Percentiles rank a stretch among this genome's conserved stretches.
These are phyloP conservation scores for Rhodofomes roseus DNA, from an alignment of 1,284 basidiomycete species.

Conservation along the genomic window DNA sequence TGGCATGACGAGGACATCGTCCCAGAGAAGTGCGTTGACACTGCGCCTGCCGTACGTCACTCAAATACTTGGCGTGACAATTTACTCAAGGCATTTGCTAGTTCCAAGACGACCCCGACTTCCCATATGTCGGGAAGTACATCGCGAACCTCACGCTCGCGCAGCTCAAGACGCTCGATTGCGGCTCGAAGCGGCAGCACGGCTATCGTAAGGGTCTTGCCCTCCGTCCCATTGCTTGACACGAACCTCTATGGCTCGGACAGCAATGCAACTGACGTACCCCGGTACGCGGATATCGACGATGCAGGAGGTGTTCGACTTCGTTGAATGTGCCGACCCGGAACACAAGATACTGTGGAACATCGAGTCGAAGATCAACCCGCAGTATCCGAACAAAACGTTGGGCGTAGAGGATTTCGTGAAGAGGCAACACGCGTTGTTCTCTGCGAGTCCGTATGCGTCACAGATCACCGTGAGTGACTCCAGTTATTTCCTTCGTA, in stretches of 20 bases:
- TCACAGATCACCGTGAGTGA: constrained; percentile 55
- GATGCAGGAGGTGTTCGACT: constrained; percentile 69
- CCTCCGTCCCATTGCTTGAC: neutral
- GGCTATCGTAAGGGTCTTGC: constrained; percentile 51
- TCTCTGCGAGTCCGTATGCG: constrained; percentile 52
- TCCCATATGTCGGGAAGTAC: constrained; percentile 72
- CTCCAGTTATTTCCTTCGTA: neutral
- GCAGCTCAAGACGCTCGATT: constrained; percentile 75
- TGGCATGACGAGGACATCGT: constrained; percentile 76
- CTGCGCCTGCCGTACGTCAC: constrained; percentile 49
- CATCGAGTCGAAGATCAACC: constrained; percentile 78
- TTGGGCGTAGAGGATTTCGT: constrained; percentile 66
- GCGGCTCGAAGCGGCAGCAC: constrained; percentile 63
- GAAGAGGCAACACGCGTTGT: constrained; percentile 52
- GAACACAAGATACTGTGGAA: constrained; percentile 62
- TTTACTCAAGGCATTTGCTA: constrained; percentile 19
- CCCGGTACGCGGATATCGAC: constrained; percentile 71
- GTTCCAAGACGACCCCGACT: constrained; percentile 53
- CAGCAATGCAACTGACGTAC: constrained; percentile 62
- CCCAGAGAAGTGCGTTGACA: constrained; percentile 64
- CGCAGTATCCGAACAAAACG: constrained; percentile 53
- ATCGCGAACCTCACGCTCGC: constrained; percentile 75
- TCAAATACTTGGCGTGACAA: neutral
- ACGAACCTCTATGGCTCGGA: neutral
- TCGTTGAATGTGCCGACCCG: constrained; percentile 68